phyloP scores from a whole-genome alignment of 148 eudicot genomes.

The Limonium bicolor region DNA sequence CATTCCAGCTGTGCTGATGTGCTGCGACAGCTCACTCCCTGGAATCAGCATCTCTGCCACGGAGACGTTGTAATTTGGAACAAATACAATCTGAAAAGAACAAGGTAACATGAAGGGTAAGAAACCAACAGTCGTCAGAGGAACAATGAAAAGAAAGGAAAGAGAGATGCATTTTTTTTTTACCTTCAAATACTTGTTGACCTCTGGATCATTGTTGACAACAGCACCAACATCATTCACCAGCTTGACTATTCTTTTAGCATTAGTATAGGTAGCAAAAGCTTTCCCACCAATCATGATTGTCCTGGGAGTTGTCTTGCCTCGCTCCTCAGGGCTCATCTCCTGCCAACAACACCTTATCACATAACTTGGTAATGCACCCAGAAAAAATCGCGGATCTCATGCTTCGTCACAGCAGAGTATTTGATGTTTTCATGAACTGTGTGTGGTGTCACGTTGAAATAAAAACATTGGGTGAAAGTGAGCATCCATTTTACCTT shows the following conservation, averaged over 20 bases:
- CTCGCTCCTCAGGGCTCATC: conserved; percentile 84
- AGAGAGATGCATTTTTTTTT: neutral
- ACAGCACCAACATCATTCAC: conserved; percentile 89
- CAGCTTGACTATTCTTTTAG: conserved; percentile 89
- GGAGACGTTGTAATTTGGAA: conserved; percentile 95
- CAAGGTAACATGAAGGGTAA: neutral
- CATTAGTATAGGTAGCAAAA: conserved; percentile 92
- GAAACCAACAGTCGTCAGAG: no score
- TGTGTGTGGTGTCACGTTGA: neutral
- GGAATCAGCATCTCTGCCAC: conserved; percentile 97
- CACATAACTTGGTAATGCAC: no score
- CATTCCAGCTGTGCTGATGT: conserved; percentile 99
- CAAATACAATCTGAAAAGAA: conserved; percentile 81
- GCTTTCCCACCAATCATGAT: conserved; percentile 98
- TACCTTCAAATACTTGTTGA: conserved; percentile 87
- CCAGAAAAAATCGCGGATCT: no score
- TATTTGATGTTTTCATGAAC: neutral
- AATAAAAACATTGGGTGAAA: neutral
- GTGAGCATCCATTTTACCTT: conserved; percentile 48
- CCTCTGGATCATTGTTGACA: conserved; percentile 87
- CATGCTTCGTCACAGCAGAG: neutral
- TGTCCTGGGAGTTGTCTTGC: conserved; percentile 66
- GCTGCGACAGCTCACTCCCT: conserved; percentile 97
- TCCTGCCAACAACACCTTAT: conserved; percentile 47
- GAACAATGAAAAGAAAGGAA: no score